Conservation (phyloP, 345 rosid genomes). For the Schrenkiella parvula region DNA sequence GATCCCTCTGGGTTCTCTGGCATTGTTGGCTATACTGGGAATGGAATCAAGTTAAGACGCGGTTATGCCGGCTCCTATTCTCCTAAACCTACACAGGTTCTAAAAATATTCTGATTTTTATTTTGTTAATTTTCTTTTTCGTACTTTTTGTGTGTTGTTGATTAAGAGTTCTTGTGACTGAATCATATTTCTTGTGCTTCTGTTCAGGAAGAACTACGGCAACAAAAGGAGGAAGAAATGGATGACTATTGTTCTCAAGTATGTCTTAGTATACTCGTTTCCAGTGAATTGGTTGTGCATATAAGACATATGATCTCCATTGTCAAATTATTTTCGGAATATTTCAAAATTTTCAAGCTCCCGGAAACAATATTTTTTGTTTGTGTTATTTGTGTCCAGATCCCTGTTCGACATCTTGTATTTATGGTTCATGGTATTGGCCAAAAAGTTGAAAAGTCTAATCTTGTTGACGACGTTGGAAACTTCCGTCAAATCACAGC, state of each 20-base stretch:
- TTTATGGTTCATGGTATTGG: conserved; percentile 99
- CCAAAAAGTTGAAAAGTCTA: conserved; percentile 95
- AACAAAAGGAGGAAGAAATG: conserved; percentile 87
- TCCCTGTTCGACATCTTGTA: conserved; percentile 91
- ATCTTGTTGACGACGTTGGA: conserved; percentile 91
- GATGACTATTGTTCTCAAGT: conserved; percentile 98
- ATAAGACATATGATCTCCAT: background rate
- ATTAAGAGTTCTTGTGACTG: background rate
- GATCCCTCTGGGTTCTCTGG: conserved; percentile 77
- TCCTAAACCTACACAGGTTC: conserved; percentile 84
- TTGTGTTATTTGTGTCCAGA: conserved; percentile 50
- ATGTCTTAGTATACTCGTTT: conserved; percentile 15
- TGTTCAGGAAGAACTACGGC: conserved; percentile 75
- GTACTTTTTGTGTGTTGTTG: background rate
- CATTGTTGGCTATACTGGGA: conserved; percentile 58
- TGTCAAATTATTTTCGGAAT: background rate
- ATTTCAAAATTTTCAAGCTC: background rate
- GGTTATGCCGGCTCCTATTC: conserved; percentile 72
- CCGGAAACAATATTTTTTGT: background rate
- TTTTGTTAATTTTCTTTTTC: background rate
- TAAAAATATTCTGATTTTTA: background rate
- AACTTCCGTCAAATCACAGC: conserved; percentile 82
- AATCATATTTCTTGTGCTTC: conserved; percentile 17
- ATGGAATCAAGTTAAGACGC: conserved; percentile 83
- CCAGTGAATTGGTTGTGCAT: conserved; percentile 1